Conservation (phyloP, 2,329 filamentous ascomycete species). For the Ceratocystis eucalypticola region DNA sequence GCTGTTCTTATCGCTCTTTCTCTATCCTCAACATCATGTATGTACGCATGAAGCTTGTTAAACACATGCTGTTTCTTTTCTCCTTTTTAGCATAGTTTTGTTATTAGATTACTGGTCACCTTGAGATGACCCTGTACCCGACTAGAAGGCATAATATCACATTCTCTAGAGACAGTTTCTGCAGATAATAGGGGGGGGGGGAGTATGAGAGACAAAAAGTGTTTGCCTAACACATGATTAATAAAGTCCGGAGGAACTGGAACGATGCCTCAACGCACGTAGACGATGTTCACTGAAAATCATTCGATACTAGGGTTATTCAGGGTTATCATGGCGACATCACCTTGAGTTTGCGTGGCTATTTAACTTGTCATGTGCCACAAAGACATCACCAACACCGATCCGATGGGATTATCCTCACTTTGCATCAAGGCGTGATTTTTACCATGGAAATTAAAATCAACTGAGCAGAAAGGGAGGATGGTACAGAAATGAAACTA, state of each 20-base stretch:
- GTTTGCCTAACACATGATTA: no score
- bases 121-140: neutral
- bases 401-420: no score
- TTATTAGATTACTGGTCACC: neutral
- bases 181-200: neutral
- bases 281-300: no score
- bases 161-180: neutral
- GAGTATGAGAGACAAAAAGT: neutral
- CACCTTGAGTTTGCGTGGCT: no score
- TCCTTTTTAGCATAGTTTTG: neutral
- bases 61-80: neutral
- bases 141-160: neutral
- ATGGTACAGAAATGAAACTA: neutral
- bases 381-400: no score
- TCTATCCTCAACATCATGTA: neutral
- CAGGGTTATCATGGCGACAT: no score
- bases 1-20: neutral
- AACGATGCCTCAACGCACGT: neutral
- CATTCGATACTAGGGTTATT: no score
- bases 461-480: neutral
- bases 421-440: no score
- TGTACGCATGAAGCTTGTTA: neutral
- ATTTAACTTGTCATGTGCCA: no score
- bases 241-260: neutral
- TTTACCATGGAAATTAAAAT: no score